phyloP scores from a whole-genome alignment of 164 flowering plant species.

The Annona squamosa region DNA sequence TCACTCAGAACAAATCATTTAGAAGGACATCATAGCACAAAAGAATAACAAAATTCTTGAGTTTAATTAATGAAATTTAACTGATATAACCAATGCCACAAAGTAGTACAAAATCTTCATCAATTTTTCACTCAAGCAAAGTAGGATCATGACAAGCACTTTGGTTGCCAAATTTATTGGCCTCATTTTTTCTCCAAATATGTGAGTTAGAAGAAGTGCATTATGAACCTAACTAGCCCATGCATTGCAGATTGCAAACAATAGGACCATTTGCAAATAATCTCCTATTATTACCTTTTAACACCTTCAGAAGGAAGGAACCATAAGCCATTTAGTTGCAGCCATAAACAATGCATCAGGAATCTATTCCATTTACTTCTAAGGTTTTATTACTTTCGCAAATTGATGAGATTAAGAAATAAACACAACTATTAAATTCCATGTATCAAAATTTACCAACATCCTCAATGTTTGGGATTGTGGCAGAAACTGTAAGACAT shows the following conservation, averaged over 20 bases:
- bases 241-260: neutral
- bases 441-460: conserved; percentile 45
- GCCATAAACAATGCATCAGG: conserved; percentile 12
- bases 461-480: conserved; percentile 91
- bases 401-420: neutral
- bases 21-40: neutral
- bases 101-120: no score
- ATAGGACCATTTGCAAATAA: neutral
- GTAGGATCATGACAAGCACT: conserved; percentile 62
- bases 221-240: neutral
- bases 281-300: conserved; percentile 47
- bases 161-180: conserved; percentile 91
- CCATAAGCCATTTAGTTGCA: conserved; percentile 96
- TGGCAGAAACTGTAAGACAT: conserved; percentile 85
- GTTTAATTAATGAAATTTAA: no score
- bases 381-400: neutral
- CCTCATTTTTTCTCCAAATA: conserved; percentile 99
- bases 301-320: conserved; percentile 62
- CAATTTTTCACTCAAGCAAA: neutral
- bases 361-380: neutral
- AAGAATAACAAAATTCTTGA: neutral
- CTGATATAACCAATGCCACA: neutral
- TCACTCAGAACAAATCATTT: neutral
- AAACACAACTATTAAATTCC: neutral
- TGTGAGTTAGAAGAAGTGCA: conserved; percentile 22